Evolutionary conservation across 441 rosid species (phyloP).

Genomic region (Gossypium schwendimanii): DNA sequence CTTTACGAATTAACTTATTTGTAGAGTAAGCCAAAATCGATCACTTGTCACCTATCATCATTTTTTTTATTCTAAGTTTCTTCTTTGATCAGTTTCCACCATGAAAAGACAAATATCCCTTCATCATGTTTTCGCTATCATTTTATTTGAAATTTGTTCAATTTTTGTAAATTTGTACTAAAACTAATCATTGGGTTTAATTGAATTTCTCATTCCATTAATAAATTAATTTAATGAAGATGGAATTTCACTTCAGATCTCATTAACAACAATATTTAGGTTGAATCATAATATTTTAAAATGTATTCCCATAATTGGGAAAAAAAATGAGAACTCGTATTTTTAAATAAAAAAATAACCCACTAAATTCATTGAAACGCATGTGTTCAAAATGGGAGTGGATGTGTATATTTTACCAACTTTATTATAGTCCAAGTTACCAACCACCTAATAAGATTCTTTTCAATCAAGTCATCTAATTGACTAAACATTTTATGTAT

Average conservation of each 20-base stretch:
- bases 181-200: background rate
- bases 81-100: background rate
- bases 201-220: background rate
- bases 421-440: background rate
- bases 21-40: slow-evolving; percentile 21
- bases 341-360: too few species aligned
- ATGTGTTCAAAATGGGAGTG: background rate
- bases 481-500: too few species aligned
- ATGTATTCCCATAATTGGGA: too few species aligned
- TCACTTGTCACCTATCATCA: slow-evolving; percentile 20
- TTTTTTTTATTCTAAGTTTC: background rate
- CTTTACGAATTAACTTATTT: slow-evolving; percentile 18
- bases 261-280: background rate
- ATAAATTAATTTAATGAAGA: background rate
- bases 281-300: too few species aligned
- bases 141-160: background rate
- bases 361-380: too few species aligned
- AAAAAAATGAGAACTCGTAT: too few species aligned
- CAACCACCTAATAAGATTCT: background rate
- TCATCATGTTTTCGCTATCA: background rate
- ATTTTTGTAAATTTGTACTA: background rate
- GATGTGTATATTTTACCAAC: background rate
- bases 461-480: background rate
- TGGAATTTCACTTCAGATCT: background rate
- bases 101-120: background rate